Base-by-base conservation (phyloP, 1,284 basidiomycete genomes). In the Ceratobasidium sp. region DNA sequence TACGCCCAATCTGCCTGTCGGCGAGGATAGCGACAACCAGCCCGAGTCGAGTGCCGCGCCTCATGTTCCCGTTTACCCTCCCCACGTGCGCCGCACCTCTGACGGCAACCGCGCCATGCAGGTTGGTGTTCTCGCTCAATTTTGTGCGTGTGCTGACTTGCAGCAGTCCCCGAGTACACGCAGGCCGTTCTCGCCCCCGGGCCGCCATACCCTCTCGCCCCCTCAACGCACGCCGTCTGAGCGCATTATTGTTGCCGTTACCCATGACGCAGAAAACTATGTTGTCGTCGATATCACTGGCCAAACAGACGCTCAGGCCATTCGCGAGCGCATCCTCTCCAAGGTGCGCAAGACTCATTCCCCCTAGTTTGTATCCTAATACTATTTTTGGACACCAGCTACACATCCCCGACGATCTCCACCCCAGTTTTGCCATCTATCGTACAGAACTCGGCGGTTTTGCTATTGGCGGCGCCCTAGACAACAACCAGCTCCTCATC, bases 291-390 rank as follows among this genome's bases (percentile, higher is more conserved):
- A 94, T 77, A 89, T 97, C 76, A 90, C 89, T 31, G 88, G 88
- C 27, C 89, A 91, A 31, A 85, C 85, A 69, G 88, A 87, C 77
- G 86, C 90, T 37, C 88, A 89, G 16, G 90, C 89, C 77, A 92
- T 97, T 77, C 88, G 91, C 78, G 94, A 96, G 80, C 87, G 90
- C 72, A 92, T 97, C 27, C 94, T 95, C 79, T 88, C 89, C 74
- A 93, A 93, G 86, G 94, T 94, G 76, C 4, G 54, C 31, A 54
- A 77, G 85, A 82, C 62, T 69, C 77, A 46, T 61, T 72, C 43
- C 65, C n/a, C 51, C 14, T 53, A 61, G 27, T 66, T 46, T 61
- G 16, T 34, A 19, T 37, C 11, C 14, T 51, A n/a, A 31, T 61
- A 2, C 46, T 74, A 69, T 75, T 76, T 54, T 41, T 39, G 19